phyloP scores from a whole-genome alignment of 345 rosid species.

The Abelmoschus esculentus region DNA sequence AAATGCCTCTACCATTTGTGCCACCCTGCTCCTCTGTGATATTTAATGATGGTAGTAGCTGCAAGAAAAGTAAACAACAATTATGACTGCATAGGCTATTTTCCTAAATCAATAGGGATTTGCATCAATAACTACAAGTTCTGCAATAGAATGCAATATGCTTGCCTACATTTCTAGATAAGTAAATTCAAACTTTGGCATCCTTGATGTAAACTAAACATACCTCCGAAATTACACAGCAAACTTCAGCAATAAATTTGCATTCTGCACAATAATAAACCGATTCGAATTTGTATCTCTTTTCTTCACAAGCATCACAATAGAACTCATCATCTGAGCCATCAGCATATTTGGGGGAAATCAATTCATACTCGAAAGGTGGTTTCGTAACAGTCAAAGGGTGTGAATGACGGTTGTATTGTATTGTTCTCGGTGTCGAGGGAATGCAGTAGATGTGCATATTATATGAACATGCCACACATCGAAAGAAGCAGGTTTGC shows the following conservation, averaged over 20 bases:
- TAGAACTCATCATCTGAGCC: background rate
- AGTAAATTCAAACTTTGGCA: too few relatives aligned
- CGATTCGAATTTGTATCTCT: background rate
- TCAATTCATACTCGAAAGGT: background rate
- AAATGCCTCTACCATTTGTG: too few relatives aligned
- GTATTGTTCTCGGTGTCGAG: background rate
- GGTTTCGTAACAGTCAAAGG: background rate
- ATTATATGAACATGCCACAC: background rate
- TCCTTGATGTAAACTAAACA: background rate
- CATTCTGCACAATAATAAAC: background rate
- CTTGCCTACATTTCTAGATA: too few relatives aligned
- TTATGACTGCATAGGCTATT: too few relatives aligned
- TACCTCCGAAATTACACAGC: background rate
- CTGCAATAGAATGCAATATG: too few relatives aligned
- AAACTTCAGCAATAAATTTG: background rate
- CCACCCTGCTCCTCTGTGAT: too few relatives aligned
- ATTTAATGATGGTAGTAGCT: too few relatives aligned
- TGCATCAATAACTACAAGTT: too few relatives aligned
- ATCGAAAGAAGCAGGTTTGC: background rate
- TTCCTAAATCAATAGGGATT: too few relatives aligned
- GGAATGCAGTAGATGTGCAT: conserved; percentile 3
- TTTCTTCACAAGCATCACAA: background rate
- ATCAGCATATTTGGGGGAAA: background rate
- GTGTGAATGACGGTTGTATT: background rate
- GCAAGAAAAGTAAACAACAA: too few relatives aligned